These are phyloP conservation scores for Botrytis byssoidea DNA, from an alignment of 2,329 filamentous ascomycete species.

Conservation along the genomic window DNA sequence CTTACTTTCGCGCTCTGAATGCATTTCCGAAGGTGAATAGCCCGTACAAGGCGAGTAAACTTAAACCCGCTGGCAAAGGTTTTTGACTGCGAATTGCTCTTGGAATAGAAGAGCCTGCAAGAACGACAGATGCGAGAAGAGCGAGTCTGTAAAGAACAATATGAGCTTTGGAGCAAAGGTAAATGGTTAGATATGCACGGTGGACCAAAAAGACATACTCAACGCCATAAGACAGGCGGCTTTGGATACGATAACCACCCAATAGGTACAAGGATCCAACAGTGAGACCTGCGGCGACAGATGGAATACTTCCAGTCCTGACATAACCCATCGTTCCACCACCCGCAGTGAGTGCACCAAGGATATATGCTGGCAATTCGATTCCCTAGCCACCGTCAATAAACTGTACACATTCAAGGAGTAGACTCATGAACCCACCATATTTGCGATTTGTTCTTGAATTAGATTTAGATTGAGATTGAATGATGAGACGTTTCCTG, in stretches of 20 bases:
- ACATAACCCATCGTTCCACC: constrained; percentile 87
- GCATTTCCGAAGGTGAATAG: constrained; percentile 76
- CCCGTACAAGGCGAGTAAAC: constrained; percentile 75
- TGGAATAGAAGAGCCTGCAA: constrained; percentile 82
- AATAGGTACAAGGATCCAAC: constrained; percentile 76
- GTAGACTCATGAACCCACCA: constrained; percentile 26
- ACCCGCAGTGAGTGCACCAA: constrained; percentile 78
- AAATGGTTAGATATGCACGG: not conserved
- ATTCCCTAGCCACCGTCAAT: constrained; percentile 39
- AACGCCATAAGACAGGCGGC: constrained; percentile 73
- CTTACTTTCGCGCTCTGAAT: constrained; percentile 43
- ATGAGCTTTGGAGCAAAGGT: constrained; percentile 5
- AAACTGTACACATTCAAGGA: not conserved
- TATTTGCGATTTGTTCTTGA: constrained; percentile 27
- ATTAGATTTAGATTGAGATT: not conserved
- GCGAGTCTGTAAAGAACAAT: constrained; percentile 50
- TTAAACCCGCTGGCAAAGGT: constrained; percentile 78
- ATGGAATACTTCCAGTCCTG: constrained; percentile 81
- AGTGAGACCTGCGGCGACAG: constrained; percentile 77
- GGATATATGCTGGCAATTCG: constrained; percentile 68
- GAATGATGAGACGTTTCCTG: not conserved
- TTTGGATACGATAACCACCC: constrained; percentile 77
- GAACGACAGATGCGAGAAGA: constrained; percentile 81
- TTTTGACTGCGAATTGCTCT: constrained; percentile 81
- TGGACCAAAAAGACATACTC: constrained; percentile 46